Conservation (phyloP, 202 grass and related monocot genomes). For the Alloteropsis angusta region DNA sequence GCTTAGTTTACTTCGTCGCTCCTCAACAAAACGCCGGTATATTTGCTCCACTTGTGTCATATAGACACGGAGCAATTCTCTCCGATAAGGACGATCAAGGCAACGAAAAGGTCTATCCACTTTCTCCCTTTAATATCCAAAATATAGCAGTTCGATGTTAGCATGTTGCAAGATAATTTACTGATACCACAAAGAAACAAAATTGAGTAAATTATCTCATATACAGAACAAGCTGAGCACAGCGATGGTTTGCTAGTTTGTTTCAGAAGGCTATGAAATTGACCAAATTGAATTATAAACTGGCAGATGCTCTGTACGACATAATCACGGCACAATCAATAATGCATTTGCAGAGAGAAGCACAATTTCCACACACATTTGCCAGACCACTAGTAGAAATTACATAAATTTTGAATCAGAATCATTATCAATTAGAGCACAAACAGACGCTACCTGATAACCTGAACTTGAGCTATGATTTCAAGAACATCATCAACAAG, state of each 20-base stretch:
- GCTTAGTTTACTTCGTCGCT: conserved; percentile 59
- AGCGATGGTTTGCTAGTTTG: background rate
- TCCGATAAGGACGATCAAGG: conserved; percentile 62
- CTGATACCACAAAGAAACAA: conserved; percentile 6
- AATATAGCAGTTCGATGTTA: conserved; percentile 30
- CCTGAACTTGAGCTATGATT: conserved; percentile 92
- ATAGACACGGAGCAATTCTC: conserved; percentile 80
- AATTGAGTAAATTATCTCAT: background rate
- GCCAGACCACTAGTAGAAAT: background rate
- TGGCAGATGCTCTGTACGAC: background rate
- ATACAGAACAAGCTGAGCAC: conserved; percentile 21
- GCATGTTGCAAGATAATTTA: conserved; percentile 28
- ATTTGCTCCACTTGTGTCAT: conserved; percentile 80
- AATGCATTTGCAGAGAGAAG: conserved; percentile 13
- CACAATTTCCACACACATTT: background rate
- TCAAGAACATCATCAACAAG: conserved; percentile 66
- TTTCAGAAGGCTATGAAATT: background rate
- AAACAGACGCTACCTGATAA: conserved; percentile 66
- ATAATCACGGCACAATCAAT: background rate
- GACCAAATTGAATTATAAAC: conserved; percentile 22
- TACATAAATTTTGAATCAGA: conserved; percentile 13
- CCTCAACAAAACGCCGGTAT: conserved; percentile 69
- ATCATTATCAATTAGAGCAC: conserved; percentile 13
- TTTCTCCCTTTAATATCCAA: conserved; percentile 58
- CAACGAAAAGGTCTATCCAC: conserved; percentile 70